Conservation (phyloP, 345 rosid genomes). For the Moricandia moricandioides region DNA sequence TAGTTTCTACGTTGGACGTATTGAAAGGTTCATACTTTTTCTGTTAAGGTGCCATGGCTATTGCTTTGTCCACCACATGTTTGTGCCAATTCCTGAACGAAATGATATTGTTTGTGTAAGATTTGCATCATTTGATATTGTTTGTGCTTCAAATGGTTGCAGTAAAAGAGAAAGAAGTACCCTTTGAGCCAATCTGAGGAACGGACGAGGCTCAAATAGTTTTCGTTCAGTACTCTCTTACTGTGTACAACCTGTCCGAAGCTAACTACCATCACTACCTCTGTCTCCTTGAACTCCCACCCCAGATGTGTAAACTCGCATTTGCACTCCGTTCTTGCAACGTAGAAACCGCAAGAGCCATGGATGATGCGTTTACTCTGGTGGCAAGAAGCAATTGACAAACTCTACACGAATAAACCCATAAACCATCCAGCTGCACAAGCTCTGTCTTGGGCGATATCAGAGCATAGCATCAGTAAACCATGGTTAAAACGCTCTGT, state of each 20-base stretch:
- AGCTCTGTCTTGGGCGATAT: constrained; percentile 66
- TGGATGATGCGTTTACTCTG: constrained; percentile 92
- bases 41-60: no score
- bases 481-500: constrained; percentile 47
- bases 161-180: background rate
- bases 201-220: constrained; percentile 41
- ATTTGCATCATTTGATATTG: background rate
- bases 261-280: constrained; percentile 93
- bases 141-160: constrained; percentile 1
- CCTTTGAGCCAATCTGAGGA: constrained; percentile 46
- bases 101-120: background rate
- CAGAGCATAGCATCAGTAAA: constrained; percentile 48
- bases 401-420: constrained; percentile 59
- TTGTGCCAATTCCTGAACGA: no score
- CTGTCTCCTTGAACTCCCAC: constrained; percentile 86
- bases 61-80: no score
- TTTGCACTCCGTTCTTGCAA: constrained; percentile 84
- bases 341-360: constrained; percentile 84
- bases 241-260: constrained; percentile 84
- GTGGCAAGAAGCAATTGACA: constrained; percentile 92
- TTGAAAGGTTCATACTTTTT: no score
- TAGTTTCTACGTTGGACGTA: no score
- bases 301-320: constrained; percentile 72
- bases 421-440: constrained; percentile 78
- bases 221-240: constrained; percentile 71